These are phyloP conservation scores for Hibiscus trionum DNA, from an alignment of 345 rosid genomes.

Conservation along the genomic window DNA sequence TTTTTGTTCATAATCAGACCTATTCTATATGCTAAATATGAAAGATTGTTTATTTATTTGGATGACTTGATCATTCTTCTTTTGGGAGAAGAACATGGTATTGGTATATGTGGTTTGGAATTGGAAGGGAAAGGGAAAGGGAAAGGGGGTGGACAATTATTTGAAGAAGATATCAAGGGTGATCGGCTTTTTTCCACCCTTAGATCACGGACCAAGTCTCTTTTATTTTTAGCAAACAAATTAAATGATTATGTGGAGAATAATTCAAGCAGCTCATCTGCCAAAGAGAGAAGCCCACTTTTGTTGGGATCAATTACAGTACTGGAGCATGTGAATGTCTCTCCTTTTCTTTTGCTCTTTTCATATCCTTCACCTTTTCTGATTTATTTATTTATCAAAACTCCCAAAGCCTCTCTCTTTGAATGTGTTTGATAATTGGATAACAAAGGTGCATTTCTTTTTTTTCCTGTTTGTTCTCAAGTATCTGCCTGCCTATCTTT, in stretches of 20 bases:
- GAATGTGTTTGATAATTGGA: conserved; percentile 1
- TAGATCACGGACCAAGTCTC: conserved; percentile 32
- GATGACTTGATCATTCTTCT: neutral
- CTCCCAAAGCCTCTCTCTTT: neutral
- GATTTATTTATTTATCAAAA: neutral
- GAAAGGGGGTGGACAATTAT: neutral
- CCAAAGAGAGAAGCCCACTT: conserved; percentile 23
- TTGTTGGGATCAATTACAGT: conserved; percentile 25
- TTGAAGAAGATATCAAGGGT: neutral
- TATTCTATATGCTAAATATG: neutral
- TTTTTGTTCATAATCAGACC: neutral
- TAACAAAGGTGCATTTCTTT: neutral
- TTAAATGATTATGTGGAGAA: conserved; percentile 30
- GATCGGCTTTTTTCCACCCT: conserved; percentile 29
- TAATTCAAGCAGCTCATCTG: conserved; percentile 18
- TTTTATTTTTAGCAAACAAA: conserved; percentile 5
- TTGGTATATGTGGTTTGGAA: neutral
- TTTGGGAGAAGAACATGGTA: neutral
- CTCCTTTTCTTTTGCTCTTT: neutral
- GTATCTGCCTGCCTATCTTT: neutral
- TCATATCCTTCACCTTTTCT: neutral
- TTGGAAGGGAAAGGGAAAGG: neutral
- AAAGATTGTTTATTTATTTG: too few species aligned
- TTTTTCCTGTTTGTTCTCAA: neutral
- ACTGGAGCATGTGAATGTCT: conserved; percentile 20